phyloP scores from a whole-genome alignment of 1,284 basidiomycete genomes.

The Moesziomyces sp. region DNA sequence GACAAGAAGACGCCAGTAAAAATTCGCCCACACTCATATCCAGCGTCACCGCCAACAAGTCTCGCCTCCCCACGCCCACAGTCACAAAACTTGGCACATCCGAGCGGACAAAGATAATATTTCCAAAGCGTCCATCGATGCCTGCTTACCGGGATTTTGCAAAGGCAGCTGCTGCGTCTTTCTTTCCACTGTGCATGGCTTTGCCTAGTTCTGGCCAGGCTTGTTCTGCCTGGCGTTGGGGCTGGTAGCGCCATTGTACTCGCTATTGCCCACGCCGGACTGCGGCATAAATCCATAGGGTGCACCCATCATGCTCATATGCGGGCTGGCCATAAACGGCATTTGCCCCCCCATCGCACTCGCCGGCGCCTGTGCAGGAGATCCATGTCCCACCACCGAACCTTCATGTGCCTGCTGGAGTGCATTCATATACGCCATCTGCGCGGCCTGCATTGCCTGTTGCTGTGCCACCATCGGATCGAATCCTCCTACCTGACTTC shows the following conservation, averaged over 20 bases:
- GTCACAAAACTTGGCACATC: too few species aligned
- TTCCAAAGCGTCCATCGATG: too few species aligned
- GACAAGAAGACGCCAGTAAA: too few species aligned
- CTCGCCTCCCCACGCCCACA: too few species aligned
- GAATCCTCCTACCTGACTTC: constrained; percentile 37
- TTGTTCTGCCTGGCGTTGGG: too few species aligned
- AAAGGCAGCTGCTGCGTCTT: too few species aligned
- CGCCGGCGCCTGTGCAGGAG: constrained; percentile 19
- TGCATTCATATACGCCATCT: constrained; percentile 65
- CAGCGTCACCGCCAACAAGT: too few species aligned
- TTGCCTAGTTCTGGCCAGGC: not conserved
- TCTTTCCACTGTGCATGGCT: too few species aligned
- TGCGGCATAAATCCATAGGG: constrained; percentile 39
- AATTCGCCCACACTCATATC: too few species aligned
- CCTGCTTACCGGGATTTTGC: too few species aligned
- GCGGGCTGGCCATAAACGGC: constrained; percentile 46
- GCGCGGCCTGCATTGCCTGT: constrained; percentile 63
- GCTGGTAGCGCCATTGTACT: constrained; percentile 1
- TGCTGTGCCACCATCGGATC: constrained; percentile 59
- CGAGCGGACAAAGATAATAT: too few species aligned
- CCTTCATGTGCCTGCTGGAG: constrained; percentile 42
- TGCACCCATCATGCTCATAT: constrained; percentile 58
- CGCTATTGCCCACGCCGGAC: constrained; percentile 29
- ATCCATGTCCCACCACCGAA: constrained; percentile 34
- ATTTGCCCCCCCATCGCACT: constrained; percentile 42